These are phyloP conservation scores for Meyerozyma athensensis DNA, from an alignment of 1,139 yeast species.

Conservation along the genomic window DNA sequence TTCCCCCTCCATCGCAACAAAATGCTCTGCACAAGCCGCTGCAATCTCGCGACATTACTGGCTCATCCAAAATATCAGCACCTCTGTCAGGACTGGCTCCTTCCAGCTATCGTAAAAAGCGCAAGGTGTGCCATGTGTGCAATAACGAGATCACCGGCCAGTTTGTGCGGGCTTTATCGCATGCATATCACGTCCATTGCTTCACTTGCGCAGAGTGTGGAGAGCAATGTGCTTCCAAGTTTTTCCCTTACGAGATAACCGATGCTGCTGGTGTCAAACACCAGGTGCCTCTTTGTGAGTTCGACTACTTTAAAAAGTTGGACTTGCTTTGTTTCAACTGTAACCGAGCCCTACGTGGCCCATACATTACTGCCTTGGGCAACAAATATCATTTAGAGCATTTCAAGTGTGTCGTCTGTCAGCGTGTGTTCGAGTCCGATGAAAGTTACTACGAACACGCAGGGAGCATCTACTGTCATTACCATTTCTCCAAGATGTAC, in stretches of 20 bases:
- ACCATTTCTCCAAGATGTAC: conserved; percentile 77
- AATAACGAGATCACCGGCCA: conserved; percentile 68
- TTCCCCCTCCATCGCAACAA: neutral
- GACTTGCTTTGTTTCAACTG: conserved; percentile 83
- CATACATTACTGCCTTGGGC: conserved; percentile 91
- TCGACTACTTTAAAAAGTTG: conserved; percentile 81
- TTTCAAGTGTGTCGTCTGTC: conserved; percentile 86
- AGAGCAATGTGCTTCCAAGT: conserved; percentile 65
- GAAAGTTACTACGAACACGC: conserved; percentile 92
- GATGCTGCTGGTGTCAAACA: conserved; percentile 26
- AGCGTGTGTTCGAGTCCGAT: conserved; percentile 82
- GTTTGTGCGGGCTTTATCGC: conserved; percentile 77
- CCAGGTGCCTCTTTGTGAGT: conserved; percentile 84
- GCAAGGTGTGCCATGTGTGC: conserved; percentile 58
- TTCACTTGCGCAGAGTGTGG: conserved; percentile 83
- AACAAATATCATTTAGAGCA: conserved; percentile 93
- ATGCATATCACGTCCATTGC: conserved; percentile 81
- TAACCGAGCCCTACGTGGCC: conserved; percentile 81
- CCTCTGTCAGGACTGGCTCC: neutral
- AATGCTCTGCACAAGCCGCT: neutral
- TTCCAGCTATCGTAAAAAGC: conserved; percentile 17
- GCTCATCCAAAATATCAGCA: neutral
- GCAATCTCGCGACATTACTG: neutral
- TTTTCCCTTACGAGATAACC: conserved; percentile 53
- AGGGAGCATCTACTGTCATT: conserved; percentile 81